Evolutionary conservation across 805 yeast genomes (phyloP).

Genomic region (Candida xyloterini): DNA sequence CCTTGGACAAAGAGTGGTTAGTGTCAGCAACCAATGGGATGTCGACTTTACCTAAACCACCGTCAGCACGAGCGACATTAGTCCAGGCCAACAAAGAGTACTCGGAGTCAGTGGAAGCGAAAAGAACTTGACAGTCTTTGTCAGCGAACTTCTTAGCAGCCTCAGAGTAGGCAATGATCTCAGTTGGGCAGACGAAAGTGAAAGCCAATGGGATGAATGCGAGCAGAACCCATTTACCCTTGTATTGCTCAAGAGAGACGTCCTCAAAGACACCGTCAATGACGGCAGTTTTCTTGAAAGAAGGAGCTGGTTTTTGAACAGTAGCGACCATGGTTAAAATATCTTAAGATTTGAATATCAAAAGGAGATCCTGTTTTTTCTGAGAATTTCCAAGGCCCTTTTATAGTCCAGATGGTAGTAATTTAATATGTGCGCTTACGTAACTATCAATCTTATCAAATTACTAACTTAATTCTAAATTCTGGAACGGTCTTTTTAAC

Average conservation of each 20-base stretch:
- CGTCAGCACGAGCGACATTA: constrained; percentile 91
- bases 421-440: constrained; percentile 1
- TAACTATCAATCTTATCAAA: constrained; percentile 10
- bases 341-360: neutral
- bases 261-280: constrained; percentile 96
- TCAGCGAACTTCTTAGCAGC: constrained; percentile 87
- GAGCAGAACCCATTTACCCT: constrained; percentile 96
- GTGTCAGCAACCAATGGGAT: constrained; percentile 96
- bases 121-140: constrained; percentile 83
- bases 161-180: constrained; percentile 97
- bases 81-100: constrained; percentile 98
- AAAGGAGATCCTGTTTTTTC: constrained; percentile 1
- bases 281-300: constrained; percentile 95
- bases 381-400: constrained; percentile 2
- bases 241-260: constrained; percentile 88
- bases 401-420: constrained; percentile 3
- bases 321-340: constrained; percentile 68
- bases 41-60: constrained; percentile 95
- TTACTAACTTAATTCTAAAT: constrained; percentile 15
- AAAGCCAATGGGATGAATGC: constrained; percentile 98
- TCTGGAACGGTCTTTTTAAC: constrained; percentile 14
- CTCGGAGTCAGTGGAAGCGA: constrained; percentile 98
- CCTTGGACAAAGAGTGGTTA: constrained; percentile 91
- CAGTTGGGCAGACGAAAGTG: constrained; percentile 99
- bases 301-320: constrained; percentile 95